Percentiles rank a stretch among this genome's conserved stretches.
Conservation (phyloP, 768 basidiomycete species). For the Cubamyces sp. region DNA sequence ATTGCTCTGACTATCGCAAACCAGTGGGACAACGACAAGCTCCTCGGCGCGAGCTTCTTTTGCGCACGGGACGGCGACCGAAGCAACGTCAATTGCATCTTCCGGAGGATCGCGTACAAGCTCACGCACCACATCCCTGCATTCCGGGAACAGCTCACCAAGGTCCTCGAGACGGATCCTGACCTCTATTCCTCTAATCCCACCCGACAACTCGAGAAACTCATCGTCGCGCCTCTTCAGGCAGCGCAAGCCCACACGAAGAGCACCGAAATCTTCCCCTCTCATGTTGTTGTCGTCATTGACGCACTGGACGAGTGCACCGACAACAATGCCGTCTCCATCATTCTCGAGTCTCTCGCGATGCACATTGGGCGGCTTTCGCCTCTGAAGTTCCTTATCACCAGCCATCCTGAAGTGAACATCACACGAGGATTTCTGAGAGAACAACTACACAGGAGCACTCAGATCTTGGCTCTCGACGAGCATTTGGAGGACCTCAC, state of each 20-base stretch:
- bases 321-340: conserved; percentile 7
- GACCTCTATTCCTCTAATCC: not conserved
- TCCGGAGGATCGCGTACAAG: conserved; percentile 20
- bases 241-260: not conserved
- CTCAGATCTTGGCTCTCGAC: not conserved
- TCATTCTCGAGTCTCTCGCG: conserved; percentile 10
- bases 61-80: conserved; percentile 20
- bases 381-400: conserved; percentile 23
- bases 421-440: conserved; percentile 1
- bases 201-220: conserved; percentile 11
- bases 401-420: conserved; percentile 16
- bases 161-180: not conserved
- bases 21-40: not conserved
- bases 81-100: conserved; percentile 12
- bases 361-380: not conserved
- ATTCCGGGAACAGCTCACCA: not conserved
- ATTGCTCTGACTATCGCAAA: conserved; percentile 14
- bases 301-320: conserved; percentile 29
- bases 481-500: not conserved
- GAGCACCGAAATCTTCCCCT: not conserved
- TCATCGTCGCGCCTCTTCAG: conserved; percentile 16
- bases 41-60: conserved; percentile 24
- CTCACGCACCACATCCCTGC: conserved; percentile 3
- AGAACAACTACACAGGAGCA: not conserved
- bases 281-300: conserved; percentile 13